Conservation (phyloP, 2,329 filamentous ascomycete species). For the Cadophora malorum region DNA sequence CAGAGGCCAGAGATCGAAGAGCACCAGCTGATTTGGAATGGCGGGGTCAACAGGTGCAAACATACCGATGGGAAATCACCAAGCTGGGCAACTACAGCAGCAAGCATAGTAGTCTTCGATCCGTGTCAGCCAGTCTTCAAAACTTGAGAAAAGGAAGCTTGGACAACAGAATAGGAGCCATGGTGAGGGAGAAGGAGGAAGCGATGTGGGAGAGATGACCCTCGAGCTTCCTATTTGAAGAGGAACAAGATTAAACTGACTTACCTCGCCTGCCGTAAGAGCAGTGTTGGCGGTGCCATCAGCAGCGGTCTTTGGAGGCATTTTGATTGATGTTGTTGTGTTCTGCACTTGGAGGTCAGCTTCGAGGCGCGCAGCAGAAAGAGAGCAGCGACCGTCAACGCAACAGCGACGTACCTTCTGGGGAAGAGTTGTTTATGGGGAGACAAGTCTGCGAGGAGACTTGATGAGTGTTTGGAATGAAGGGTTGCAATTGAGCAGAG, state of each 20-base stretch:
- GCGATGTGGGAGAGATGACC: neutral
- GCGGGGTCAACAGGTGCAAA: neutral
- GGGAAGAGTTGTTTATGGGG: neutral
- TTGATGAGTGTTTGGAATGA: neutral
- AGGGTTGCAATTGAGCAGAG: neutral
- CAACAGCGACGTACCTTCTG: constrained; percentile 4
- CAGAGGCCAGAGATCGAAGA: too few relatives aligned
- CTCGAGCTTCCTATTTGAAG: neutral
- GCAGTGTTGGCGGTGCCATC: neutral
- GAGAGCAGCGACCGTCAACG: neutral
- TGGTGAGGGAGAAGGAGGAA: neutral
- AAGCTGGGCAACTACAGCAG: constrained; percentile 24
- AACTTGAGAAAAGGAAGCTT: neutral
- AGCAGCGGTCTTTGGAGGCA: constrained; percentile 4
- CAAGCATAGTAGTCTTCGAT: constrained; percentile 10
- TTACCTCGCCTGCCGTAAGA: neutral
- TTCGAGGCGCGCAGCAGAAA: neutral
- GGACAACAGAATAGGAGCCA: too few relatives aligned
- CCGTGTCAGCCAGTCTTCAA: neutral
- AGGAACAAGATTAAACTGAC: neutral
- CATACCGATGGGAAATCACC: constrained; percentile 27
- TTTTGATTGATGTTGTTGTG: neutral
- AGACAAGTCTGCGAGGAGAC: constrained; percentile 2
- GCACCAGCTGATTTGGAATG: too few relatives aligned
- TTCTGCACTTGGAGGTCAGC: neutral